These are phyloP conservation scores for Emericellopsis cladophorae DNA, from an alignment of 2,329 filamentous ascomycete species.

Conservation along the genomic window DNA sequence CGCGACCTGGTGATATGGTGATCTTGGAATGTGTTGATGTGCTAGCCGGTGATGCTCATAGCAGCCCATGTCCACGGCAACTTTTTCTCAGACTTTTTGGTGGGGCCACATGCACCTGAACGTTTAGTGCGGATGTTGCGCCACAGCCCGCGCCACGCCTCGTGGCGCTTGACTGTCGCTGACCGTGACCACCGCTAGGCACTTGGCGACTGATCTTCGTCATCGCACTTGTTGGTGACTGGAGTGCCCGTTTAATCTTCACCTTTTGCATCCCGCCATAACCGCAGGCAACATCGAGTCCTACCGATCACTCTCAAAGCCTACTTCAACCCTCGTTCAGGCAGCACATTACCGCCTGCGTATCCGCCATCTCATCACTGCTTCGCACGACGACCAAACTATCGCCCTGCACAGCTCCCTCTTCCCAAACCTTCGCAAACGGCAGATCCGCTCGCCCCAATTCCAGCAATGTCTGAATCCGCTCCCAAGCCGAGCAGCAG, in stretches of 20 bases:
- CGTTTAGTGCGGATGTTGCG: not conserved
- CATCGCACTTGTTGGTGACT: not conserved
- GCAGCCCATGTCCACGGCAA: not conserved
- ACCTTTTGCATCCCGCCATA: not conserved
- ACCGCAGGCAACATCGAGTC: not conserved
- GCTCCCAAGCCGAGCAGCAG: conserved; percentile 94
- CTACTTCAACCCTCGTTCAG: too few species aligned
- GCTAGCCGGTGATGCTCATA: too few species aligned
- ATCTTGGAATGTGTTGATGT: too few species aligned
- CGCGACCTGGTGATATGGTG: too few species aligned
- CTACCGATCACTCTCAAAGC: too few species aligned
- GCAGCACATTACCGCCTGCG: too few species aligned
- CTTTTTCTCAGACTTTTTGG: conserved; percentile 7
- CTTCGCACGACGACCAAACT: too few species aligned
- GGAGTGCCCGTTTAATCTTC: not conserved
- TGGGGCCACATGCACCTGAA: conserved; percentile 2
- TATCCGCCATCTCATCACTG: too few species aligned
- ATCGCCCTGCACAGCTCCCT: too few species aligned
- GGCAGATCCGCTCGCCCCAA: too few species aligned
- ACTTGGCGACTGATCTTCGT: not conserved
- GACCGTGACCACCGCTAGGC: not conserved
- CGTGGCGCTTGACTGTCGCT: not conserved
- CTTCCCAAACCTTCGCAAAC: too few species aligned
- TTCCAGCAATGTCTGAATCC: conserved; percentile 26
- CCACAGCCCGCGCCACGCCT: not conserved